These are phyloP conservation scores for Cucurbita moschata DNA, from an alignment of 306 rosid species.

Conservation along the genomic window DNA sequence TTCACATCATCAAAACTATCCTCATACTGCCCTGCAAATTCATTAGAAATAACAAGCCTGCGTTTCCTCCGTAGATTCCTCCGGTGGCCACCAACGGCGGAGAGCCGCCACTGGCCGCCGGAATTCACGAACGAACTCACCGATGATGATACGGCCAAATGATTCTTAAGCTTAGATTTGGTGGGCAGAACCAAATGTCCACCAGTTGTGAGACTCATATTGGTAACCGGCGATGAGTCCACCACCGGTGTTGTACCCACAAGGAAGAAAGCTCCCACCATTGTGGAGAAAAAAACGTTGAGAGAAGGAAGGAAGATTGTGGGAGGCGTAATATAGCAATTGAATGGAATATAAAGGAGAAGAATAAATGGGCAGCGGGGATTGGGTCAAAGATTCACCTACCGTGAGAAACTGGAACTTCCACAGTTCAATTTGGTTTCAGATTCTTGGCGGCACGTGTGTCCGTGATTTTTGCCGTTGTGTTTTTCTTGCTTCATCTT, in stretches of 20 bases:
- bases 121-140: constrained; percentile 52
- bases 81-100: constrained; percentile 15
- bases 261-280: constrained; percentile 65
- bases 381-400: constrained; percentile 39
- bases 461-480: neutral
- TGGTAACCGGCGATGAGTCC: constrained; percentile 53
- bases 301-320: neutral
- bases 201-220: constrained; percentile 38
- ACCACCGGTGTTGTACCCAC: constrained; percentile 54
- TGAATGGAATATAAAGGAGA: constrained; percentile 1
- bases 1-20: constrained; percentile 76
- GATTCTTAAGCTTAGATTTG: constrained; percentile 15
- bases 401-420: constrained; percentile 9
- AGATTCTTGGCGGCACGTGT: constrained; percentile 18
- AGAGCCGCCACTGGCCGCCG: constrained; percentile 42
- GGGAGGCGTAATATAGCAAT: neutral
- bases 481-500: neutral
- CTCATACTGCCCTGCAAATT: constrained; percentile 83
- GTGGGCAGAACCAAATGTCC: constrained; percentile 40
- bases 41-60: constrained; percentile 34
- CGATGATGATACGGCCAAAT: constrained; percentile 20
- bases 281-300: constrained; percentile 8
- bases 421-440: constrained; percentile 8
- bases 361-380: constrained; percentile 17
- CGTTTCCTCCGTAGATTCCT: constrained; percentile 45